Percentiles rank a stretch among this genome's conserved stretches.
These are phyloP conservation scores for Aquilaria malaccensis DNA, from an alignment of 345 rosid species.

Conservation along the genomic window DNA sequence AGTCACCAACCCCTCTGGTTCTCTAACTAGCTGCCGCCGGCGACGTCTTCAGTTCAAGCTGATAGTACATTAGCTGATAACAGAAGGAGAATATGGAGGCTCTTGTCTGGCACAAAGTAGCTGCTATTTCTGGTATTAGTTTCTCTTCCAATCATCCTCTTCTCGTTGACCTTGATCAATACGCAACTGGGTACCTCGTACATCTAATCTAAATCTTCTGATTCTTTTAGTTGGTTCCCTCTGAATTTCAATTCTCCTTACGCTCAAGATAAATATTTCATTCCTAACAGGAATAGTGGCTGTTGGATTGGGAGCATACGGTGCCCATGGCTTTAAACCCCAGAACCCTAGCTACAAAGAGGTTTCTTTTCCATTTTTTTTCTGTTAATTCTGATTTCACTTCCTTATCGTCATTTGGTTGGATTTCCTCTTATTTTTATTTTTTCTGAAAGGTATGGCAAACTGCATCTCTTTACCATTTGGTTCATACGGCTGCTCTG, in stretches of 20 bases:
- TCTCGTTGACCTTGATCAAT: not conserved
- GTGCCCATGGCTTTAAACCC: slow-evolving; percentile 79
- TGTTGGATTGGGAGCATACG: slow-evolving; percentile 88
- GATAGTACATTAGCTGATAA: too few relatives aligned
- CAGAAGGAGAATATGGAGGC: slow-evolving; percentile 38
- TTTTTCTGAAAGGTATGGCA: slow-evolving; percentile 67
- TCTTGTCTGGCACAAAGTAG: slow-evolving; percentile 77
- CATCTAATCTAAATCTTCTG: not conserved
- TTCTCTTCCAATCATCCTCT: not conserved
- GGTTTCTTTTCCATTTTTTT: slow-evolving; percentile 26
- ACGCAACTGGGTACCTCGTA: too few relatives aligned
- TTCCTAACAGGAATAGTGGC: slow-evolving; percentile 61
- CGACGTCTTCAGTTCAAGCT: too few relatives aligned
- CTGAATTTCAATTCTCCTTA: not conserved
- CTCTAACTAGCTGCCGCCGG: too few relatives aligned
- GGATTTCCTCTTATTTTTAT: not conserved
- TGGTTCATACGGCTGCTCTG: slow-evolving; percentile 89
- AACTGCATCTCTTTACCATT: slow-evolving; percentile 85
- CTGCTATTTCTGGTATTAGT: slow-evolving; percentile 67
- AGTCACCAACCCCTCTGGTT: too few relatives aligned
- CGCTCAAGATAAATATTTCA: too few relatives aligned
- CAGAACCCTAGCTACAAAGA: slow-evolving; percentile 69
- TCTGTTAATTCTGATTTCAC: not conserved
- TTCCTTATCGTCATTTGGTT: not conserved
- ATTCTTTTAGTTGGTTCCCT: not conserved